A percentile compares a stretch with the other conserved stretches of the same genome.
Evolutionary conservation across 169 alveolate species (phyloP).

Genomic region (Cryptosporidium viatorum): DNA sequence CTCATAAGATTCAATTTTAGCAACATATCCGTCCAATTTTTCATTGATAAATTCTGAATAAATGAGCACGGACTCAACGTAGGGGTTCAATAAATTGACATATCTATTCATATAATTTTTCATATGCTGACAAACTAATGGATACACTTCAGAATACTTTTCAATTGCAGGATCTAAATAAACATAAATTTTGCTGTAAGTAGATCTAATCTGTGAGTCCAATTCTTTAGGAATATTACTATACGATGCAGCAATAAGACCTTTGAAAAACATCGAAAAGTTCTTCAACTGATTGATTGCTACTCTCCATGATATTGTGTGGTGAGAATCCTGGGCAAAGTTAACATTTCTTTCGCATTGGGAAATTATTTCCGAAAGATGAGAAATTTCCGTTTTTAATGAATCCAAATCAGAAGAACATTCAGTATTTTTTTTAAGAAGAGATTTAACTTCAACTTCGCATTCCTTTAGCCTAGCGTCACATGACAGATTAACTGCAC

Average conservation of each 20-base stretch:
- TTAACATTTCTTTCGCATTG: slow-evolving; percentile 23
- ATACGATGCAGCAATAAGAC: slow-evolving; percentile 9
- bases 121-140: neutral
- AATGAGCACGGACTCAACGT: neutral
- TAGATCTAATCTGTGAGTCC: slow-evolving; percentile 7
- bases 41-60: slow-evolving; percentile 35
- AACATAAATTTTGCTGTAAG: neutral
- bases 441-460: slow-evolving; percentile 54
- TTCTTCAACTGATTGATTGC: neutral
- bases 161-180: slow-evolving; percentile 27
- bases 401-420: slow-evolving; percentile 60
- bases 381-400: slow-evolving; percentile 34
- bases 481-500: slow-evolving; percentile 39
- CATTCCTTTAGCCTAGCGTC: slow-evolving; percentile 60
- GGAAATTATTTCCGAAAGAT: slow-evolving; percentile 27
- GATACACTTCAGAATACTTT: slow-evolving; percentile 22
- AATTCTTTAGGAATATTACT: slow-evolving; percentile 45
- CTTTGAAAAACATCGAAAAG: slow-evolving; percentile 17
- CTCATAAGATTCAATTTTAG: slow-evolving; percentile 27
- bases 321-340: neutral
- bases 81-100: slow-evolving; percentile 15
- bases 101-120: neutral
- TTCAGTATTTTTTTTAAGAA: slow-evolving; percentile 43
- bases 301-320: slow-evolving; percentile 20
- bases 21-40: slow-evolving; percentile 29